Conservation (phyloP, 1,284 basidiomycete species). For the Cryptococcus floricola region DNA sequence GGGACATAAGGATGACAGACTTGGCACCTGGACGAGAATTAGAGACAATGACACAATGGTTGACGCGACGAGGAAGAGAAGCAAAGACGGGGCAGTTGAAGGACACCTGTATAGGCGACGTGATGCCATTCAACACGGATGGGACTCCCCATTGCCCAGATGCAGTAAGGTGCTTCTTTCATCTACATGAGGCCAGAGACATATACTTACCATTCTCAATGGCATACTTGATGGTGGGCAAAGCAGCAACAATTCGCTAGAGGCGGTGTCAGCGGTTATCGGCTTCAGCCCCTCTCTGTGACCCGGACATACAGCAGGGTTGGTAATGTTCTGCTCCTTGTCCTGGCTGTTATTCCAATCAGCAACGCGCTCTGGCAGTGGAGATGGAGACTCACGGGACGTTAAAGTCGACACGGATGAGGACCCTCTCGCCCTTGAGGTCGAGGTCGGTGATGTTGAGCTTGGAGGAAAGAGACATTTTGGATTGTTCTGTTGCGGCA, state of each 20-base stretch:
- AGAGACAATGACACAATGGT: not conserved
- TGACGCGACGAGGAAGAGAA: not conserved
- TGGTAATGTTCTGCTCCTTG: slow-evolving; percentile 82
- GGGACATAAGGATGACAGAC: slow-evolving; percentile 90
- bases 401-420: slow-evolving; percentile 98
- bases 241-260: slow-evolving; percentile 90
- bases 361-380: slow-evolving; percentile 47
- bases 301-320: slow-evolving; percentile 72
- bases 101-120: not conserved
- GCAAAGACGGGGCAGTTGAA: not conserved
- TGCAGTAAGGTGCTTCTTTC: too few species aligned
- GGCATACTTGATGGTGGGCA: slow-evolving; percentile 94
- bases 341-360: slow-evolving; percentile 40
- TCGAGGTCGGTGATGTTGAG: slow-evolving; percentile 87
- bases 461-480: slow-evolving; percentile 95
- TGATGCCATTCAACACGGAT: not conserved
- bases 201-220: slow-evolving; percentile 70
- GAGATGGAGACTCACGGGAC: slow-evolving; percentile 59
- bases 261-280: not conserved
- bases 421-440: slow-evolving; percentile 77
- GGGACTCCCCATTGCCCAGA: too few species aligned
- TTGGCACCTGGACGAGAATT: slow-evolving; percentile 61
- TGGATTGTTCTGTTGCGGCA: slow-evolving; percentile 6
- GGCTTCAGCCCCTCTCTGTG: not conserved
- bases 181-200: too few species aligned